Percentiles rank a stretch among this genome's conserved stretches.
phyloP scores from a whole-genome alignment of 2,329 filamentous ascomycete species.

The Paracorniculantispora psalliotae region DNA sequence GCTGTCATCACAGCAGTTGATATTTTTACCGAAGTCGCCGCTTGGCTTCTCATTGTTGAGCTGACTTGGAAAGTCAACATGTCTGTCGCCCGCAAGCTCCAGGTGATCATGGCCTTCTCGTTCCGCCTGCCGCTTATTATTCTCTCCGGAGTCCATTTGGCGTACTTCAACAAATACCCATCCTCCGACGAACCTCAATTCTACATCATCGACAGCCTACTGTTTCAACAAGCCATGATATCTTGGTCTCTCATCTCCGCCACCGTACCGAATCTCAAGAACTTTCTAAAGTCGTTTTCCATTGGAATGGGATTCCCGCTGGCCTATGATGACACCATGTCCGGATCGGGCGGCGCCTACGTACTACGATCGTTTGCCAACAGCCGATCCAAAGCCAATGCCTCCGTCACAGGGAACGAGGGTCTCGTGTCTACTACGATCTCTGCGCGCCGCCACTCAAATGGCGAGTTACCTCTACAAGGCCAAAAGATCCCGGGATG shows the following conservation, averaged over 20 bases:
- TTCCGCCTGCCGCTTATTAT: slow-evolving; percentile 19
- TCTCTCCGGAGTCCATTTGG: slow-evolving; percentile 14
- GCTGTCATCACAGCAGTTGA: slow-evolving; percentile 15
- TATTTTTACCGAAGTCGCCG: slow-evolving; percentile 17
- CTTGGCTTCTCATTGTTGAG: slow-evolving; percentile 16
- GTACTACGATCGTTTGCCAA: slow-evolving; percentile 10
- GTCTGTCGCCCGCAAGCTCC: slow-evolving; percentile 15
- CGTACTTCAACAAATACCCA: slow-evolving; percentile 13
- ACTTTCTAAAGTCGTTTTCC: slow-evolving; percentile 20
- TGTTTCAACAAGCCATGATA: slow-evolving; percentile 19
- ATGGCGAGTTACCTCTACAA: not conserved
- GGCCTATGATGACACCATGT: slow-evolving; percentile 12
- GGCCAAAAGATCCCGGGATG: not conserved
- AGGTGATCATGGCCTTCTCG: slow-evolving; percentile 19
- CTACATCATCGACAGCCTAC: slow-evolving; percentile 14
- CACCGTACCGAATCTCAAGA: slow-evolving; percentile 20
- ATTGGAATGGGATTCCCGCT: slow-evolving; percentile 14
- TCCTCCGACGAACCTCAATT: slow-evolving; percentile 16
- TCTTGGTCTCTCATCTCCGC: slow-evolving; percentile 20
- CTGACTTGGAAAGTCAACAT: slow-evolving; percentile 18
- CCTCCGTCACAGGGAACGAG: not conserved
- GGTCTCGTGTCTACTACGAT: not conserved
- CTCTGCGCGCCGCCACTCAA: not conserved
- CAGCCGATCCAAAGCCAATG: slow-evolving; percentile 7
- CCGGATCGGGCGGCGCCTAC: slow-evolving; percentile 12